Percentiles rank a stretch among this genome's conserved stretches.
These are phyloP conservation scores for Arabidopsis thaliana DNA, from an alignment of 345 rosid species.

Conservation along the genomic window DNA sequence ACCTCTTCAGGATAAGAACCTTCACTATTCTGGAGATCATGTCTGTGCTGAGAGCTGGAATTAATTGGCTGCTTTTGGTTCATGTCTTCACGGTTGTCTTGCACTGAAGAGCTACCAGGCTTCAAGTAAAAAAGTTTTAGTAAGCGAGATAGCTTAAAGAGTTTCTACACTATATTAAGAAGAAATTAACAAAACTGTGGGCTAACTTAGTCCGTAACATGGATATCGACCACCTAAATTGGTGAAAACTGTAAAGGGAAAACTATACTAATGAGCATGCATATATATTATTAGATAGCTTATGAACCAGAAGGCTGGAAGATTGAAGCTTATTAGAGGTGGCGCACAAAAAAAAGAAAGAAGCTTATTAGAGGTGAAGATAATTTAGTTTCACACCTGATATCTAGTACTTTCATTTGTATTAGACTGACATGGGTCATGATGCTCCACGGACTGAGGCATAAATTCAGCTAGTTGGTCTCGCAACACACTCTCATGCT, in stretches of 20 bases:
- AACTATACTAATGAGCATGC: conserved; percentile 17
- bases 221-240: conserved; percentile 3
- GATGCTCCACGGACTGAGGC: conserved; percentile 37
- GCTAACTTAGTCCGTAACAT: conserved; percentile 18
- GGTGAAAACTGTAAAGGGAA: conserved; percentile 19
- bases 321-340: conserved; percentile 17
- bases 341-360: too few species aligned
- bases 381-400: conserved; percentile 48
- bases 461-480: conserved; percentile 47
- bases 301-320: conserved; percentile 12
- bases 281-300: background rate
- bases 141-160: conserved; percentile 35
- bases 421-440: conserved; percentile 42
- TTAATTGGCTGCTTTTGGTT: conserved; percentile 43
- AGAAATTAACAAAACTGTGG: conserved; percentile 20
- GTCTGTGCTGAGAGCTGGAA: conserved; percentile 38
- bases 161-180: conserved; percentile 20
- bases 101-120: conserved; percentile 54
- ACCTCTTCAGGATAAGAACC: conserved; percentile 51
- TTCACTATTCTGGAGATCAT: conserved; percentile 38
- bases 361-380: conserved; percentile 3
- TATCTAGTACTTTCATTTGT: conserved; percentile 40
- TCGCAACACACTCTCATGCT: conserved; percentile 57
- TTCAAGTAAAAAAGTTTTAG: conserved; percentile 32
- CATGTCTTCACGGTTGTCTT: conserved; percentile 40